phyloP scores from a whole-genome alignment of 176 grass and related monocot species.

The Cenchrus purpureus region DNA sequence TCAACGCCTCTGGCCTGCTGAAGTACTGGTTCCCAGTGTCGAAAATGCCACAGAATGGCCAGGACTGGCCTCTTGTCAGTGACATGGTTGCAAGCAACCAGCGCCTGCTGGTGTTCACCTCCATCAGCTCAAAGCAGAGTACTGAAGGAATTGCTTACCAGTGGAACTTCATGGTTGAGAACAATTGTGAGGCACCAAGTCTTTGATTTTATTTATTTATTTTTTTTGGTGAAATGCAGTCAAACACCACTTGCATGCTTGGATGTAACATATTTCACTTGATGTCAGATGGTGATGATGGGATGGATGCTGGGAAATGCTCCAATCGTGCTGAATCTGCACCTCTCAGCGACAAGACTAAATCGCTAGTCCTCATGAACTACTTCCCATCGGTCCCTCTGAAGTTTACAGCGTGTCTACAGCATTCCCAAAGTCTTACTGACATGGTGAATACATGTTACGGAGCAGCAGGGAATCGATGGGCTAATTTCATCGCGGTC shows the following conservation, averaged over 20 bases:
- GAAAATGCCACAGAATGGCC: constrained; percentile 78
- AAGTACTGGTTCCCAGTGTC: constrained; percentile 96
- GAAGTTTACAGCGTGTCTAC: constrained; percentile 51
- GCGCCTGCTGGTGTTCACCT: constrained; percentile 86
- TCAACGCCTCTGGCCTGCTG: constrained; percentile 69
- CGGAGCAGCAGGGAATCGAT: constrained; percentile 51
- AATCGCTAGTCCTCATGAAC: constrained; percentile 83
- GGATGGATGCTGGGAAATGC: constrained; percentile 70
- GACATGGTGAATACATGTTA: constrained; percentile 73
- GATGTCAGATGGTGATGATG: constrained; percentile 67
- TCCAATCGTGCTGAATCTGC: constrained; percentile 69
- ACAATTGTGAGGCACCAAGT: constrained; percentile 68
- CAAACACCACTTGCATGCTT: neutral
- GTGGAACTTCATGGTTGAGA: constrained; percentile 99
- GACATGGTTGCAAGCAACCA: constrained; percentile 81
- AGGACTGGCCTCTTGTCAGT: constrained; percentile 85
- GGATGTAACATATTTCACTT: neutral
- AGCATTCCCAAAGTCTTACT: constrained; percentile 51
- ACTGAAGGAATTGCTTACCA: constrained; percentile 95
- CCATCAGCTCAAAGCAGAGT: constrained; percentile 71
- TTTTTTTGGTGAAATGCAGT: neutral
- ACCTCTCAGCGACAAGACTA: constrained; percentile 59
- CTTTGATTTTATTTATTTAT: neutral
- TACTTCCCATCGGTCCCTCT: constrained; percentile 64
- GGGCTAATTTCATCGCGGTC: constrained; percentile 73